Base-by-base conservation (phyloP, 2,329 filamentous ascomycete genomes). In the Fusarium verticillioides region DNA sequence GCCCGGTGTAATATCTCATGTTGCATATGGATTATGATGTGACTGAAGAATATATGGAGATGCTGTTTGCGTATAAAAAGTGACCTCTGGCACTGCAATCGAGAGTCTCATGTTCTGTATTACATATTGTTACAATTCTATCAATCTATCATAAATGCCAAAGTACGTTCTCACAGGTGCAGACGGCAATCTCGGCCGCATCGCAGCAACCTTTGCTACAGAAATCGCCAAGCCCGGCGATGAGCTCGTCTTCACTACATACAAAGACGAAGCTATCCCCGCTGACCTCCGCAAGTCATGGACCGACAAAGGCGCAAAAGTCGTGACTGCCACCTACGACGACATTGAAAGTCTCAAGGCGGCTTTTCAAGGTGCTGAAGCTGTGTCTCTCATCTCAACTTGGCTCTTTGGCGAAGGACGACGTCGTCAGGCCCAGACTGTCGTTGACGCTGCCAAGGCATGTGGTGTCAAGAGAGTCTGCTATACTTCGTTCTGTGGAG, bases 81-180 rank as follows among this genome's bases (percentile, higher is more conserved):
- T 7, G 26, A 23, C 21, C 12, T n/a, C n/a, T 18, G 8, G 7
- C 2, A 1, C 9, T 28, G 19, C 9, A 28, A 28, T 15, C 18
- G 5, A 15, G 44, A 21, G 44, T 19, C 19, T 21, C 19, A 44
- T 28, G 23, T 23, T 28, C 26, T n/a, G 7, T 11, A 28, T 12
- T 5, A 26, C 44, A 26, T 9, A 8, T 37, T 8, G 10, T 34
- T 18, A 21, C 1, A 46, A 30, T 34, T 26, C 12, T 26, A 10
- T 40, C n/a, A 37, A 16, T 15, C 30, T 13, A 26, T 23, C 9
- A 65, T 11, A 12, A 12, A 77, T 77, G 75, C 69, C 75, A 46
- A 77, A 77, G 30, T 77, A 54, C 63, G 75, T 77, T 52, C 72
- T 77, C 23, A 77, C 75, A 10, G 75, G 75, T 13, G 75, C 66